Evolutionary conservation across 495 filamentous ascomycete species (phyloP).

Genomic region (Neurospora terricola): DNA sequence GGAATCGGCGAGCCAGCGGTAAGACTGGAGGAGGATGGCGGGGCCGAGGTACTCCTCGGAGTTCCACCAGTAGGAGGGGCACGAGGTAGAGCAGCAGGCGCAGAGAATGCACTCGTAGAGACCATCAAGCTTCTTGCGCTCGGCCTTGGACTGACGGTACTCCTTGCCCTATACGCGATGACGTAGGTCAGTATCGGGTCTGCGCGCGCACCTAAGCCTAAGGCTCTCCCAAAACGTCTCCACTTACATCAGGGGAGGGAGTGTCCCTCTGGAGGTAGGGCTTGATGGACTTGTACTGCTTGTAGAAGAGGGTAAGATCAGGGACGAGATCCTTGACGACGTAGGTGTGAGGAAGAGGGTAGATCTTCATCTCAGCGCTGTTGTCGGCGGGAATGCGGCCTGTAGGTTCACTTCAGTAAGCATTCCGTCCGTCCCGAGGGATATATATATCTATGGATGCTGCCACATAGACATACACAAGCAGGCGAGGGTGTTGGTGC

Average conservation of each 20-base stretch:
- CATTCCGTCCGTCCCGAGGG: not conserved
- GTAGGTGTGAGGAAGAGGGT: constrained; percentile 96
- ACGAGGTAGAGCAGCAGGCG: constrained; percentile 97
- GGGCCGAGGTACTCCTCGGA: constrained; percentile 95
- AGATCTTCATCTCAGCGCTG: constrained; percentile 78
- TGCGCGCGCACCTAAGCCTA: not conserved
- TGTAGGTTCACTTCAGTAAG: constrained; percentile 22
- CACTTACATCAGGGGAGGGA: constrained; percentile 60
- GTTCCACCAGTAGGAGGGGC: constrained; percentile 99
- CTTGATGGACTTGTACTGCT: constrained; percentile 99
- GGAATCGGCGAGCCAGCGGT: constrained; percentile 90
- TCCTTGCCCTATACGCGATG: constrained; percentile 59
- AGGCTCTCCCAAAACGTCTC: not conserved
- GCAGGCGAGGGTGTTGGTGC: constrained; percentile 91
- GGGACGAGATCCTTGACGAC: constrained; percentile 98
- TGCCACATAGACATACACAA: constrained; percentile 79
- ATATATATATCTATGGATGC: constrained; percentile 5
- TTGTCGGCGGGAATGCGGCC: constrained; percentile 89
- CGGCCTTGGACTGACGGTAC: constrained; percentile 75
- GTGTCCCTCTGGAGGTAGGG: constrained; percentile 89
- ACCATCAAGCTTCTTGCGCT: constrained; percentile 93
- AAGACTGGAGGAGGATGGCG: constrained; percentile 90
- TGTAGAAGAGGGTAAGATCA: constrained; percentile 97
- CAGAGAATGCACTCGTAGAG: constrained; percentile 99
- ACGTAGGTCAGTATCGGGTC: constrained; percentile 4